These are phyloP conservation scores for Penicillium herquei DNA, from an alignment of 495 filamentous ascomycete genomes.

Conservation along the genomic window DNA sequence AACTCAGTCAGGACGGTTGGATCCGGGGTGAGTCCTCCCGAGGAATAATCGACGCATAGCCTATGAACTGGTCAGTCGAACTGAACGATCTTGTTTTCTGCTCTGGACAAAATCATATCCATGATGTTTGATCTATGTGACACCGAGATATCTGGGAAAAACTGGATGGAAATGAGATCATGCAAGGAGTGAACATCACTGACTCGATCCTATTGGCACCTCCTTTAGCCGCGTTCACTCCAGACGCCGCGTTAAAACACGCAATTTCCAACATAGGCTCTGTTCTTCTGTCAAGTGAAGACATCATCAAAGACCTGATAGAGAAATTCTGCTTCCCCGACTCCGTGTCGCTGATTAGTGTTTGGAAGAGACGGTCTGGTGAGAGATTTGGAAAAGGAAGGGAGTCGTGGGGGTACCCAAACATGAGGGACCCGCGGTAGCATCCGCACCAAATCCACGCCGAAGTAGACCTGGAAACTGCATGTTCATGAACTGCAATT, in stretches of 20 bases:
- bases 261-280: conserved; percentile 45
- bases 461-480: no score
- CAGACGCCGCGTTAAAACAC: conserved; percentile 46
- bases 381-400: no score
- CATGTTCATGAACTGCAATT: no score
- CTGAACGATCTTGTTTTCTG: neutral
- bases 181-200: conserved; percentile 11
- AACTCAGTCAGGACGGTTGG: conserved; percentile 11
- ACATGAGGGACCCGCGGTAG: no score
- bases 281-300: neutral
- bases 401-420: no score
- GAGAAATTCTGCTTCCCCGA: neutral
- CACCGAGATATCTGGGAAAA: no score
- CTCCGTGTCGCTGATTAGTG: no score
- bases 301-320: neutral
- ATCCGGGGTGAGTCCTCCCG: conserved; percentile 25
- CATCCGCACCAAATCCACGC: no score
- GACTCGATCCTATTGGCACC: conserved; percentile 51
- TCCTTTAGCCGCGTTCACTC: conserved; percentile 34
- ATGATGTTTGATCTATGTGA: no score
- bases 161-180: neutral
- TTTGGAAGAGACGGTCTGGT: no score
- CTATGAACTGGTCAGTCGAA: conserved; percentile 9
- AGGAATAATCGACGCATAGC: conserved; percentile 34
- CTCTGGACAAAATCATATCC: neutral